Base-by-base conservation (phyloP, 78 protist species). In the Planoprotostelium fungivorum region DNA sequence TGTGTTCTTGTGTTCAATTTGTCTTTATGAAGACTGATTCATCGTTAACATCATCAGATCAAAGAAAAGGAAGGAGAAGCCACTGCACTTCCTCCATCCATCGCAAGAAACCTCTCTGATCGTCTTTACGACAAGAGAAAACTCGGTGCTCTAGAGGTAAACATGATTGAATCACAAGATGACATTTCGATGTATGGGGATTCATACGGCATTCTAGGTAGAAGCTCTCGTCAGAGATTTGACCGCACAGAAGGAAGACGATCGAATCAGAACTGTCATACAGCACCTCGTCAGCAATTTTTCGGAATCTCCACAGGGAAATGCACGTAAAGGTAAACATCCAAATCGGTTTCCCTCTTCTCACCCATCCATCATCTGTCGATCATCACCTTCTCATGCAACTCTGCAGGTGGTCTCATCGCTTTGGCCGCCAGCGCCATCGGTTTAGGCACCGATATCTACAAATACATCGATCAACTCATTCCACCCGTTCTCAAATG, bases 351-450 rank as follows among this genome's bases (percentile, higher is more conserved):
- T 51, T 16, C 73, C 73, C 16, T 51, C 16, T 5, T 51, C 5
- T 51, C 73, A 51, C 31, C 73, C 73, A 51, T 25, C 5, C 16
- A 5, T 5, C 73, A 25, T 51, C 73, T 51, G 73, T 51, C 73
- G 16, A 25, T 51, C 73, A 25, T 51, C 16, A 25, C 16, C 73
- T 51, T 25, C 16, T 51, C 5, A 5, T 51, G 73, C 73, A 51
- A 16, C 73, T 16, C 5, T 25, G 5, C 73, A 51, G 73, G 99
- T 83, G 99, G 98, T 29, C 90, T 98, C 37, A 97, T 97, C 28
- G 99, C 96, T 28, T 91, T 98, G 5, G 97, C 99, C 0, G 97
- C 96, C 63, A 85, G 91, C 9, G 98, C 99, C 28, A 96, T 98
- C 84, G 99, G 97, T 0, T 89, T 98, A 28, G 94, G 95, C 29